Evolutionary conservation across 2,329 filamentous ascomycete species (phyloP).

Genomic region (Ophiostoma himal-ulmi): DNA sequence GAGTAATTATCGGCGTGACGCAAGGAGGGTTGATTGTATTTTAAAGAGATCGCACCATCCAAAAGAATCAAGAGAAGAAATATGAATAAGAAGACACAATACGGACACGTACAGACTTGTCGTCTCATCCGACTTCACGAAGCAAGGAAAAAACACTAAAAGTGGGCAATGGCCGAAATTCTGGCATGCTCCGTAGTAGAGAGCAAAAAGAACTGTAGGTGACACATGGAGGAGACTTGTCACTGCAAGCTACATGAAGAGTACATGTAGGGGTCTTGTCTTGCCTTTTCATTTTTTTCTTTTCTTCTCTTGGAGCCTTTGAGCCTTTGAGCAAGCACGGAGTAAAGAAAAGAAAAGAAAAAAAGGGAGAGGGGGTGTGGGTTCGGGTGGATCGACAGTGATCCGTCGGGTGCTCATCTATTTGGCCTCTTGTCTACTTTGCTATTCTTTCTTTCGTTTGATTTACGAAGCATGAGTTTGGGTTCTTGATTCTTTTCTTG

Average conservation of each 20-base stretch:
- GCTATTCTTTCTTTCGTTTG: background rate
- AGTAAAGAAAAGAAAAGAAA: background rate
- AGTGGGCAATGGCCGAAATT: background rate
- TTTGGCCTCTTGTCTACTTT: background rate
- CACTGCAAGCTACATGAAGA: background rate
- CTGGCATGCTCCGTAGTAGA: background rate
- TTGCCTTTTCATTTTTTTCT: background rate
- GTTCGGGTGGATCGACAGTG: background rate
- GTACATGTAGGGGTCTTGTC: background rate
- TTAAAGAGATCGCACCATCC: background rate
- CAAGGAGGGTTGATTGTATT: background rate
- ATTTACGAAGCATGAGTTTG: background rate
- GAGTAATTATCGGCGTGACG: background rate
- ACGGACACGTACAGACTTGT: background rate
- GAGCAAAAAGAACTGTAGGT: background rate
- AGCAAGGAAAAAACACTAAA: background rate
- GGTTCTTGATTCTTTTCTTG: background rate
- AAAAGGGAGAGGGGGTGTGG: conserved; percentile 6
- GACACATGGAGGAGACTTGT: background rate
- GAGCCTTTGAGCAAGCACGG: background rate
- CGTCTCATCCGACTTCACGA: background rate
- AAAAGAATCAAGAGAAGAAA: background rate
- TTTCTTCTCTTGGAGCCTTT: too few species aligned
- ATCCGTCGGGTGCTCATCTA: conserved; percentile 3
- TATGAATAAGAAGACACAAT: background rate